Conservation (phyloP, 1,139 yeast species). For the Scheffersomyces stambukii region DNA sequence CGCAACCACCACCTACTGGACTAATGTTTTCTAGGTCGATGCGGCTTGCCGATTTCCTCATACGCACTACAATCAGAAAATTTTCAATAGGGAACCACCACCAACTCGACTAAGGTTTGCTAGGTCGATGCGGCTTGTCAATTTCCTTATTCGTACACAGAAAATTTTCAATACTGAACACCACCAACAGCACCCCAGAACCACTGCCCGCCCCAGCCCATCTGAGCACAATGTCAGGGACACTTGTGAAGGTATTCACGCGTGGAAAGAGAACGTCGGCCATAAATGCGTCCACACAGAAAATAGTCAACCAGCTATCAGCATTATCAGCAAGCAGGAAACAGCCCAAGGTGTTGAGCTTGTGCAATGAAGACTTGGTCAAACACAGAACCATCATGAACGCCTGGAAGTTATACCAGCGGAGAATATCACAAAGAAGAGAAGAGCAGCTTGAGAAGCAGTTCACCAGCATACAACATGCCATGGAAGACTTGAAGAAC, state of each 20-base stretch:
- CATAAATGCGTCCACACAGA: slow-evolving; percentile 58
- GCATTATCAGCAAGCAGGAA: slow-evolving; percentile 84
- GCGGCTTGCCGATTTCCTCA: no score
- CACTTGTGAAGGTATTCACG: slow-evolving; percentile 18
- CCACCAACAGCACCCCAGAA: slow-evolving; percentile 1
- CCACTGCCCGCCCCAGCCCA: slow-evolving; percentile 2
- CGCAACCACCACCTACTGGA: no score
- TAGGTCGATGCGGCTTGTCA: no score
- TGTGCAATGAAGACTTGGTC: slow-evolving; percentile 76
- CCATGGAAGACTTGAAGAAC: slow-evolving; percentile 67
- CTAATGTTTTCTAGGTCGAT: no score
- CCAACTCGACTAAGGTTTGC: no score
- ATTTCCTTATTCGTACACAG: no score
- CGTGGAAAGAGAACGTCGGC: slow-evolving; percentile 31
- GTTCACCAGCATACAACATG: slow-evolving; percentile 61
- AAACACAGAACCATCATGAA: slow-evolving; percentile 80
- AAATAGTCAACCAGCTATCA: slow-evolving; percentile 70
- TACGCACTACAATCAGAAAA: no score
- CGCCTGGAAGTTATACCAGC: slow-evolving; percentile 72
- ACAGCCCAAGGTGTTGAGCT: slow-evolving; percentile 75
- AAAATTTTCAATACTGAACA: slow-evolving; percentile 5
- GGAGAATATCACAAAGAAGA: slow-evolving; percentile 43
- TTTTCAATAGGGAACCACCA: no score
- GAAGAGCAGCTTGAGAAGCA: slow-evolving; percentile 53
- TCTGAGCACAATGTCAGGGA: slow-evolving; percentile 1